Evolutionary conservation across 305 asterid genomes (phyloP).

Genomic region (Striga hermonthica): DNA sequence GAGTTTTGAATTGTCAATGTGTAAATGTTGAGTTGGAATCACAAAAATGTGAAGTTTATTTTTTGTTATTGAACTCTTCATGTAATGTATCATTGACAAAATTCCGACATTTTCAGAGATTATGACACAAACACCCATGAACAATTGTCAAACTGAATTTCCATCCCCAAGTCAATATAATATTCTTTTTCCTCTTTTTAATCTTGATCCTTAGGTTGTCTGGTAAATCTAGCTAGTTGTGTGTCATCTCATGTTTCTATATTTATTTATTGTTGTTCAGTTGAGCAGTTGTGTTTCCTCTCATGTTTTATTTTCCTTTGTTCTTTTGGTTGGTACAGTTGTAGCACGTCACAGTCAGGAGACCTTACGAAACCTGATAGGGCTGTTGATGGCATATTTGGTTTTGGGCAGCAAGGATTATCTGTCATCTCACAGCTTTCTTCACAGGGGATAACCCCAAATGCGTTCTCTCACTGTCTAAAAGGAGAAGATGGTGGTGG

Average conservation of each 20-base stretch:
- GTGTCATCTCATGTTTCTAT: constrained; percentile 13
- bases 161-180: too few relatives aligned
- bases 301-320: constrained; percentile 26
- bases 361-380: constrained; percentile 82
- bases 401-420: constrained; percentile 91
- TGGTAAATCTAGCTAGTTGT: background rate
- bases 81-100: too few relatives aligned
- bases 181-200: background rate
- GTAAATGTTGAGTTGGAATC: too few relatives aligned
- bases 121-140: too few relatives aligned
- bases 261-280: constrained; percentile 17
- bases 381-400: constrained; percentile 96
- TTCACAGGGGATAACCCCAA: constrained; percentile 75
- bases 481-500: constrained; percentile 80
- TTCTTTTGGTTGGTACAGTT: constrained; percentile 44
- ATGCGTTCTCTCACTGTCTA: constrained; percentile 89
- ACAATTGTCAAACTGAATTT: too few relatives aligned
- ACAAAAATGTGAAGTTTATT: too few relatives aligned
- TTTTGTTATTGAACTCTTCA: too few relatives aligned
- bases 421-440: constrained; percentile 93
- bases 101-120: too few relatives aligned
- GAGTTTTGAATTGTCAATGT: too few relatives aligned
- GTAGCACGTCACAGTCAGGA: constrained; percentile 91
- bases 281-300: constrained; percentile 17
- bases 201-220: constrained; percentile 21